These are phyloP conservation scores for Pseudoperonospora humuli DNA, from an alignment of 352 stramenopile species.

Conservation along the genomic window DNA sequence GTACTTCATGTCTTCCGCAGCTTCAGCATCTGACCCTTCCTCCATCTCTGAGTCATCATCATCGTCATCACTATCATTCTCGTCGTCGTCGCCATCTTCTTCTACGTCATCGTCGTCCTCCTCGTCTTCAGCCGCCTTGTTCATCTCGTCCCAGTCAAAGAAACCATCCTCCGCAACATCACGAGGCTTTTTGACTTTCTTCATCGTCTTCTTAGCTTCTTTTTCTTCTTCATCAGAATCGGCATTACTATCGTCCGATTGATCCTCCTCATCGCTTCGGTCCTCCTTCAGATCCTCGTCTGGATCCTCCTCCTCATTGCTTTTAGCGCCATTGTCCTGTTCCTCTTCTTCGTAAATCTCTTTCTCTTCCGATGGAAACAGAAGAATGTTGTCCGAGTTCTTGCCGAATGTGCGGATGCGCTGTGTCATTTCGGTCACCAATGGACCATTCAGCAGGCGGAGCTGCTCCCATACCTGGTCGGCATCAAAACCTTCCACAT, in stretches of 20 bases:
- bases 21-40: slow-evolving; percentile 42
- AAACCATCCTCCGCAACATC: slow-evolving; percentile 76
- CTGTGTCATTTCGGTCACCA: slow-evolving; percentile 62
- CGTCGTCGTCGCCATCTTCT: slow-evolving; percentile 24
- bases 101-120: slow-evolving; percentile 36
- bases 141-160: slow-evolving; percentile 86
- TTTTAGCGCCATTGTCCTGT: slow-evolving; percentile 19
- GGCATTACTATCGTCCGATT: slow-evolving; percentile 12
- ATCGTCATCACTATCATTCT: slow-evolving; percentile 35
- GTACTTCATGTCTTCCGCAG: slow-evolving; percentile 47
- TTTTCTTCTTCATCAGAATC: slow-evolving; percentile 23
- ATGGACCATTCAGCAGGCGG: slow-evolving; percentile 67
- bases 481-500: slow-evolving; percentile 75
- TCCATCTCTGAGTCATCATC: slow-evolving; percentile 48
- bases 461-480: slow-evolving; percentile 85
- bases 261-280: slow-evolving; percentile 18
- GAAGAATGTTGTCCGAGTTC: slow-evolving; percentile 39
- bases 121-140: slow-evolving; percentile 72
- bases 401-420: slow-evolving; percentile 65
- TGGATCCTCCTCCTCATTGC: slow-evolving; percentile 11
- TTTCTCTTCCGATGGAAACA: slow-evolving; percentile 48
- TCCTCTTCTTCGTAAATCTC: slow-evolving; percentile 24
- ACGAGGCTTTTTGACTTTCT: slow-evolving; percentile 47
- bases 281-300: slow-evolving; percentile 6
- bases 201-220: slow-evolving; percentile 29